These are phyloP conservation scores for Urochloa ruziziensis DNA, from an alignment of 176 grass and related monocot species.

Conservation along the genomic window DNA sequence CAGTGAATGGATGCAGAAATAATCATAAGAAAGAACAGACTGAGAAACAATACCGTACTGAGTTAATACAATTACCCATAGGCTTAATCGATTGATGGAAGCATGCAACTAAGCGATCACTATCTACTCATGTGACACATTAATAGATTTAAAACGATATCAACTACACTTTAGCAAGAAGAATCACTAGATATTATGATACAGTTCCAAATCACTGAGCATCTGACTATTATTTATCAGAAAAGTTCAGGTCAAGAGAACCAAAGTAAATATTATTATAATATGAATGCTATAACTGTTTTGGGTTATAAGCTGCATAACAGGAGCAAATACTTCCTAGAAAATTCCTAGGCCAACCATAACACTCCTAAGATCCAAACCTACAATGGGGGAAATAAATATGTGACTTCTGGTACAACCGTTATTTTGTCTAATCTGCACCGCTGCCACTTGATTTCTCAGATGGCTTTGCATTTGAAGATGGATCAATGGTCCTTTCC, in stretches of 20 bases:
- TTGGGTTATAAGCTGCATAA: slow-evolving; percentile 3
- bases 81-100: neutral
- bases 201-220: slow-evolving; percentile 14
- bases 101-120: neutral
- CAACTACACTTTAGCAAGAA: neutral
- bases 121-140: neutral
- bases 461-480: neutral
- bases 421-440: slow-evolving; percentile 1
- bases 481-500: neutral
- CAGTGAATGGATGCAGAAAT: slow-evolving; percentile 1
- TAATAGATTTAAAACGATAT: neutral
- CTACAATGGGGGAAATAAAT: neutral
- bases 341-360: neutral
- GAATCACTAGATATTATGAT: slow-evolving; percentile 1
- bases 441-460: neutral
- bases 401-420: slow-evolving; percentile 2
- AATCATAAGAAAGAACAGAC: neutral
- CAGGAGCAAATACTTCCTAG: neutral
- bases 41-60: neutral
- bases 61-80: neutral
- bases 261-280: neutral
- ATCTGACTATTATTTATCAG: slow-evolving; percentile 7
- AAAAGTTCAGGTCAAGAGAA: neutral
- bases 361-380: neutral
- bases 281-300: neutral